A percentile compares a stretch with the other conserved stretches of the same genome.
These are phyloP conservation scores for Vicia faba DNA, from an alignment of 306 rosid species.

Conservation along the genomic window DNA sequence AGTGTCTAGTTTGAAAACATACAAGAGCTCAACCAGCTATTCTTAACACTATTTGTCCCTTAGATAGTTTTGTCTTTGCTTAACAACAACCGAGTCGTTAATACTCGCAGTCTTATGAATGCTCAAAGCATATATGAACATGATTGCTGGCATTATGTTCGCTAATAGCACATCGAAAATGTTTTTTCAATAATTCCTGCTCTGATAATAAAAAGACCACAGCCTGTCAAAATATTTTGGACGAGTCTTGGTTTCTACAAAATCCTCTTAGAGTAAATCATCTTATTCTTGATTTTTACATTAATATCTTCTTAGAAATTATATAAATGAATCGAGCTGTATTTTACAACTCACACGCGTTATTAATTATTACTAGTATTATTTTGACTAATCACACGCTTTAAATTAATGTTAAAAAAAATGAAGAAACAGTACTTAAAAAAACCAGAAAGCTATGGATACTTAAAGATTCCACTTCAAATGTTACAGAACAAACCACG, in stretches of 20 bases:
- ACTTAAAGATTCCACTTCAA: constrained; percentile 24
- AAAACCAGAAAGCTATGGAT: not conserved
- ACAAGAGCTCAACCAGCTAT: not conserved
- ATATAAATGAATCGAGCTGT: constrained; percentile 2
- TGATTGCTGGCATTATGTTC: not conserved
- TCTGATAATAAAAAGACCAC: not conserved
- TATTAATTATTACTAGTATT: not conserved
- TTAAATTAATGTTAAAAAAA: not conserved
- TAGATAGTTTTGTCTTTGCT: not conserved
- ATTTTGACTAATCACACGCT: no score
- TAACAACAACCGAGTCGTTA: not conserved
- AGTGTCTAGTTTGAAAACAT: not conserved
- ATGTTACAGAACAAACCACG: constrained; percentile 20
- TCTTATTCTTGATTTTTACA: not conserved
- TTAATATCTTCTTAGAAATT: constrained; percentile 4
- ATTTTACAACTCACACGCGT: constrained; percentile 39
- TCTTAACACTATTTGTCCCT: not conserved
- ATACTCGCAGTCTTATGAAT: not conserved
- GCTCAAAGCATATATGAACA: not conserved
- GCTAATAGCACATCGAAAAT: not conserved
- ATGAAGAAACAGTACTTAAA: not conserved
- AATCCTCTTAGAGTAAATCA: not conserved
- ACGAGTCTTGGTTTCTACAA: not conserved
- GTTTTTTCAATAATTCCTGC: not conserved
- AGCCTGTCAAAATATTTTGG: not conserved